Percentiles rank a stretch among this genome's conserved stretches.
These are phyloP conservation scores for Glaciozyma antarctica DNA, from an alignment of 768 basidiomycete species.

Conservation along the genomic window DNA sequence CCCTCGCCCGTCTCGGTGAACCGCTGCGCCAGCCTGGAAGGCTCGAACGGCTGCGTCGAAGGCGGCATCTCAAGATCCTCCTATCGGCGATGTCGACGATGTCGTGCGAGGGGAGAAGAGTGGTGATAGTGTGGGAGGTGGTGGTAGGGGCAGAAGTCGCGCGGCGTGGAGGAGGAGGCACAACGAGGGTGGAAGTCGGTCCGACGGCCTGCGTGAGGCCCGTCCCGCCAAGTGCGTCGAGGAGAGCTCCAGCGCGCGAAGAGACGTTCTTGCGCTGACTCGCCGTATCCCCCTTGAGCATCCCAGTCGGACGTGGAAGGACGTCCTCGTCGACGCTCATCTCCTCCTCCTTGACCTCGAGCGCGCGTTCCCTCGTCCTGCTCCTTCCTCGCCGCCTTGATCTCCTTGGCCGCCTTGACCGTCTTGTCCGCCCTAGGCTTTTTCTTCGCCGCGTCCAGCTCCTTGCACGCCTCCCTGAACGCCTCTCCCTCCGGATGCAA, in stretches of 20 bases:
- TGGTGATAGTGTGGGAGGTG: not conserved
- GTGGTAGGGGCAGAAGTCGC: not conserved
- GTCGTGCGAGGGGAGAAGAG: not conserved
- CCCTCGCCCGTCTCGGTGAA: not conserved
- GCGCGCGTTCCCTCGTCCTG: not conserved
- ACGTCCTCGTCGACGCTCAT: not conserved
- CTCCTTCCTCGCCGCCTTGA: constrained; percentile 11
- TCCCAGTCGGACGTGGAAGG: constrained; percentile 11
- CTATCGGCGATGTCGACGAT: not conserved
- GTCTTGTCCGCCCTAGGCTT: constrained; percentile 11
- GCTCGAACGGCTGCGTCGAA: constrained; percentile 21
- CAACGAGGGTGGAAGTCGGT: not conserved
- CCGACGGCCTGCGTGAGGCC: not conserved
- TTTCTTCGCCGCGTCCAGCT: constrained; percentile 12
- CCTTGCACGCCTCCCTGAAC: not conserved
- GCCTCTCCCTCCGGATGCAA: not conserved
- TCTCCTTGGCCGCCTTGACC: constrained; percentile 14
- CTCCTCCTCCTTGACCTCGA: not conserved
- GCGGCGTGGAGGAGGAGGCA: not conserved
- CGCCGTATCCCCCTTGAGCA: constrained; percentile 4
- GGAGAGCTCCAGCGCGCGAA: not conserved
- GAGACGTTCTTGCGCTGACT: not conserved
- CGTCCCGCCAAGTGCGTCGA: not conserved
- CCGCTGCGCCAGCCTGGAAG: not conserved
- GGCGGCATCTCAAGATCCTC: not conserved